Evolutionary conservation across 139 green algal genomes (phyloP), one percentile per base, ranked within the genome.

Genomic region (Chlorella sp.): DNA sequence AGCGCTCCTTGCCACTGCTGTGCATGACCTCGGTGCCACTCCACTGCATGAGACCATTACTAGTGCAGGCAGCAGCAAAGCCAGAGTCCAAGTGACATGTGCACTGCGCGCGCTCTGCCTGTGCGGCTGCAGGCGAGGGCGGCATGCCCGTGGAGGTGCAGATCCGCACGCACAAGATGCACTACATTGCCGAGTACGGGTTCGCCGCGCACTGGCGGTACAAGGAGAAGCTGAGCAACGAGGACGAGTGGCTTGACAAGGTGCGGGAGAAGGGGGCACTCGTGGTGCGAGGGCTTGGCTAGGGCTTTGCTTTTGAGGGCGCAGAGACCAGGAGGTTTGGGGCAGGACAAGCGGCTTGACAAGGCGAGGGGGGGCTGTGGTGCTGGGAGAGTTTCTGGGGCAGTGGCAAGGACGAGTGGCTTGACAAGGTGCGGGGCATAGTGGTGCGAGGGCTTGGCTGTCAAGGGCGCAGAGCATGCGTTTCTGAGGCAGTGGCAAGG

Each of bases 201-300:
- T 77, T 95, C 17, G 92, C 94, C 1, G 92, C 93, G 24, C 94
- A 98, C 81, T 98, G 94, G 94, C 87, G 89, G 49, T 98, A 98
- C 86, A 98, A 98, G 86, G 94, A 98, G 84, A 80, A 79, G 35
- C 49, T 81, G 33, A 68, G 70, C 64, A 80, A 69, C 31, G 74
- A 83, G 69, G 72, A 78, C 62, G 72, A 78, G 49, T 78, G 72
- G 72, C 61, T 78, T 27, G 77, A 82, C 32, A 82, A 82, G 71
- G 69, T 80, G 35, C n/a, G 61, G 26, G n/a, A n/a, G n/a, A n/a
- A n/a, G n/a, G n/a, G n/a, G n/a, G 2, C 31, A 66, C 23, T 71
- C 31, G 6, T 55, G 23, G 55, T 5, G 31, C 3, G 5, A 17
- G 31, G 30, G 35, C 20, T 6, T 71, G 6, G 26, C 5, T 69